Evolutionary conservation across 352 stramenopile genomes (phyloP).

Genomic region (Pythium aquatile): DNA sequence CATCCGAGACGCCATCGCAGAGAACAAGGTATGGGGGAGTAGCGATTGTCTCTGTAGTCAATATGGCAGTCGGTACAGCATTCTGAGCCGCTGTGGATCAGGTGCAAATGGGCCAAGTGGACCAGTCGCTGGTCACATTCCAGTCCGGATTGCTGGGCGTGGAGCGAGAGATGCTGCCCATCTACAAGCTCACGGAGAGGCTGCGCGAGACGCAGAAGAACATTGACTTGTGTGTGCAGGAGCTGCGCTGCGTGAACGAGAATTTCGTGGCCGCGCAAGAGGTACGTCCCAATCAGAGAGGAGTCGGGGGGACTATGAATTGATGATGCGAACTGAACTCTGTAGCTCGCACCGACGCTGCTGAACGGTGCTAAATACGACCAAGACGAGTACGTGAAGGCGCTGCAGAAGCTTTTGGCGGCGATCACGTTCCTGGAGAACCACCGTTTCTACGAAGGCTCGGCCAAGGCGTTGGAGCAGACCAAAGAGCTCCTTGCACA

Average conservation of each 20-base stretch:
- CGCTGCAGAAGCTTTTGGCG: conserved; percentile 65
- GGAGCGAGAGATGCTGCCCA: conserved; percentile 77
- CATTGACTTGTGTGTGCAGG: conserved; percentile 76
- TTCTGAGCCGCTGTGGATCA: conserved; percentile 18
- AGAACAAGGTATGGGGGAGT: conserved; percentile 49
- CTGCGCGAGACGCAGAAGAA: conserved; percentile 81
- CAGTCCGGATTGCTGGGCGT: conserved; percentile 66
- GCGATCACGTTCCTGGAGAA: conserved; percentile 67
- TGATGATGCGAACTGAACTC: neutral
- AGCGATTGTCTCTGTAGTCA: neutral
- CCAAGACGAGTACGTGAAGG: conserved; percentile 61
- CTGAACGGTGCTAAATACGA: conserved; percentile 72
- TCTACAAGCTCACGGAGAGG: conserved; percentile 84
- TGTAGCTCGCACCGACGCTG: conserved; percentile 62
- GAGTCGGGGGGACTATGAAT: neutral
- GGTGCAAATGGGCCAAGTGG: conserved; percentile 60
- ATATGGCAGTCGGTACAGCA: neutral
- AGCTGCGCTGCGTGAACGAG: conserved; percentile 66
- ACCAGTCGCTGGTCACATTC: conserved; percentile 54
- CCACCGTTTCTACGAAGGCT: conserved; percentile 75
- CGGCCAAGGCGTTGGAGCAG: conserved; percentile 65
- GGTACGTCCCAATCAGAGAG: conserved; percentile 25
- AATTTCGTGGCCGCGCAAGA: conserved; percentile 73
- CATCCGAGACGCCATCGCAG: conserved; percentile 57
- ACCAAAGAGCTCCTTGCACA: conserved; percentile 58